Evolutionary conservation across 441 rosid genomes (phyloP), one percentile per base, ranked within the genome.

Genomic region (Populus trichocarpa): DNA sequence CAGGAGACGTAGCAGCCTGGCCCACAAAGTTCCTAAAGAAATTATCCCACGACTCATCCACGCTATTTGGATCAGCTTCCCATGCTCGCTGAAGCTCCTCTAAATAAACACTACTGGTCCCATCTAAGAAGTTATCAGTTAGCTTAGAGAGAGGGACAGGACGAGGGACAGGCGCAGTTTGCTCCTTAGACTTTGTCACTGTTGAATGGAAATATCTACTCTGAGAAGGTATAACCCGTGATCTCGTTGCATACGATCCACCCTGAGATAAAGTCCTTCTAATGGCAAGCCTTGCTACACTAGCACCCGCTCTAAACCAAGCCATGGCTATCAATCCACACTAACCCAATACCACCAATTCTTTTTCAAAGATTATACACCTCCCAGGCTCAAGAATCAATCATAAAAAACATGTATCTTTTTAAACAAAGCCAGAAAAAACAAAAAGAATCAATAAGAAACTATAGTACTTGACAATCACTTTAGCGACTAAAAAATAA

Each of bases 21-120:
- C 97, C 99, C 8, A 94, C 95, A 86, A 96, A 96, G 65, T 96
- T 96, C 73, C 97, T 89, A 69, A 96, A 96, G 90, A 96, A 96
- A 87, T 94, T 93, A 79, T 96, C 96, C 98, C 98, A 96, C 2
- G 98, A 94, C 81, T 94, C 99, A 85, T 96, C 99, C 20, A 94
- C 98, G 73, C 96, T 94, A 69, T 76, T 85, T 0, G 96, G 96
- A 61, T 96, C 97, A 76, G 95, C 84, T 84, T 94, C 98, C 99
- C 99, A 93, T 18, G 98, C 91, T 59, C 98, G 85, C 35, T 96
- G 98, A 18, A 96, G 90, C 94, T 94, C 98, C 89, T 96, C 99
- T 71, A 94, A 87, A 81, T 96, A 96, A 0, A 94, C 98, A 77
- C 98, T 94, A 75, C 98, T 94, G n/a, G 99, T 90, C 69, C 96